phyloP scores from a whole-genome alignment of 2,329 filamentous ascomycete genomes.

The Exophiala alcalophila region DNA sequence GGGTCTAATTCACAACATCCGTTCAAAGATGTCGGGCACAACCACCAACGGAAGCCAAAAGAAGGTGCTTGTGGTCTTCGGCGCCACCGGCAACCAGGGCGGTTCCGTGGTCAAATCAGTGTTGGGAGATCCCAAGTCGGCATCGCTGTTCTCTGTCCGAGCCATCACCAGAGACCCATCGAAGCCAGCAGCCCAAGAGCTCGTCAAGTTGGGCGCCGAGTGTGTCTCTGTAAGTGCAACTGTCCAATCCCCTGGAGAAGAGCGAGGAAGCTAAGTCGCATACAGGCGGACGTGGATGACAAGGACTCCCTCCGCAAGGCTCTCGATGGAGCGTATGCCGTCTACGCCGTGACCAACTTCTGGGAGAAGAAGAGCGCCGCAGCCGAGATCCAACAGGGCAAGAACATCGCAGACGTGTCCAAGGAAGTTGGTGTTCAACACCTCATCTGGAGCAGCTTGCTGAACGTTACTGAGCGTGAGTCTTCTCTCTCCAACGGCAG shows the following conservation, averaged over 20 bases:
- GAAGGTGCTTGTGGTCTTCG: constrained; percentile 47
- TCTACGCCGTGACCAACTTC: constrained; percentile 50
- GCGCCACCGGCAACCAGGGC: constrained; percentile 54
- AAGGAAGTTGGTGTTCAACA: constrained; percentile 35
- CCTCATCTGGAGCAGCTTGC: constrained; percentile 42
- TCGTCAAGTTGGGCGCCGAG: constrained; percentile 35
- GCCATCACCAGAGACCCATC: constrained; percentile 48
- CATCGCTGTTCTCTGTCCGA: constrained; percentile 47
- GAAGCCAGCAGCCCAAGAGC: constrained; percentile 32
- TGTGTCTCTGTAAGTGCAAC: constrained; percentile 27
- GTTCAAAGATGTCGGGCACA: constrained; percentile 2
- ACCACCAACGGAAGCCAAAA: not conserved
- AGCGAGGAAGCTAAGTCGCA: constrained; percentile 28
- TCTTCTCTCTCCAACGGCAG: not conserved
- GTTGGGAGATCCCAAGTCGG: constrained; percentile 45
- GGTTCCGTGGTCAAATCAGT: constrained; percentile 48
- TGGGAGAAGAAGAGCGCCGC: constrained; percentile 41
- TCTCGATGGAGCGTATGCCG: constrained; percentile 45
- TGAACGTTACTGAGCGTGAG: constrained; percentile 30
- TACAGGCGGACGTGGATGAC: constrained; percentile 42
- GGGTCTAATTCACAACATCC: not conserved
- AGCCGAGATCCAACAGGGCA: constrained; percentile 36
- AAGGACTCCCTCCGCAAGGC: constrained; percentile 41
- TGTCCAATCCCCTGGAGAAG: constrained; percentile 32
- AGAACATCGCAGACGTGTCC: constrained; percentile 38